A percentile compares a stretch with the other conserved stretches of the same genome.
Evolutionary conservation across 179 eudicot species (phyloP).

Genomic region (Vitellaria paradoxa): DNA sequence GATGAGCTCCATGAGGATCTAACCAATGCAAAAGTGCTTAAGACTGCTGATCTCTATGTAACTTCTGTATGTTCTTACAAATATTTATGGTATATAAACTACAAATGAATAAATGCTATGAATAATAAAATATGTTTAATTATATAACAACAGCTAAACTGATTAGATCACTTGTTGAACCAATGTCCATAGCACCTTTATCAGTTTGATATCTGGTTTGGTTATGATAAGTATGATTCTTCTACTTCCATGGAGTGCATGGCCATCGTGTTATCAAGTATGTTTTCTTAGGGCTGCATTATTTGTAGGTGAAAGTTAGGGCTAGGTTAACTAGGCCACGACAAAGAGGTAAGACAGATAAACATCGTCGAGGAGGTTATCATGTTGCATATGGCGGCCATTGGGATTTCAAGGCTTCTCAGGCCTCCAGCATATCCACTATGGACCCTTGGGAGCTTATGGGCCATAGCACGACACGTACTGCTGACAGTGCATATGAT

Average conservation of each 20-base stretch:
- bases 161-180: too few relatives aligned
- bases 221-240: too few relatives aligned
- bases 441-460: not conserved
- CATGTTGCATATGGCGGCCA: not conserved
- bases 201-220: too few relatives aligned
- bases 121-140: too few relatives aligned
- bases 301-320: conserved; percentile 10
- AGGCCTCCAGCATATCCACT: not conserved
- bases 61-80: too few relatives aligned
- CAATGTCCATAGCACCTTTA: too few relatives aligned
- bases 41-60: too few relatives aligned
- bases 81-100: too few relatives aligned
- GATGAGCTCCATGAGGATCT: too few relatives aligned
- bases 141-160: too few relatives aligned
- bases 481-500: not conserved
- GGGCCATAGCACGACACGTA: not conserved
- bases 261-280: not conserved
- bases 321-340: conserved; percentile 15
- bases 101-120: too few relatives aligned
- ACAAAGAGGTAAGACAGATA: conserved; percentile 2
- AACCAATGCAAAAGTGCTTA: too few relatives aligned
- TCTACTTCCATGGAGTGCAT: not conserved
- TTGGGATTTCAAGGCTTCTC: not conserved
- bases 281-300: not conserved
- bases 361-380: conserved; percentile 13